phyloP scores from a whole-genome alignment of 1,139 yeast genomes.

The Komagataea norvegica region DNA sequence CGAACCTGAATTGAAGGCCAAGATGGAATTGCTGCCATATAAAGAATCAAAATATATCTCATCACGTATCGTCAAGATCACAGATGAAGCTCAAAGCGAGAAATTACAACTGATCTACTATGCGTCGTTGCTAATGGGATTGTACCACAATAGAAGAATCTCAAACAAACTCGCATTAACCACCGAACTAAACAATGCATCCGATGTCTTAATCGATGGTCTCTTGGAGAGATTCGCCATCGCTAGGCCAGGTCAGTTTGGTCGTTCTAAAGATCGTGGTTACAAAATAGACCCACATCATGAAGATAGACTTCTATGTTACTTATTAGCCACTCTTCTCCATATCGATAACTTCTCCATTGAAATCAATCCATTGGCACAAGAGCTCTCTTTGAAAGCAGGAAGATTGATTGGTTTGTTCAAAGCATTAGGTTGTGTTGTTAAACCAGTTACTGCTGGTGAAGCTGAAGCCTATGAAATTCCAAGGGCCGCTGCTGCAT shows the following conservation, averaged over 20 bases:
- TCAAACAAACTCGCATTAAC: slow-evolving; percentile 56
- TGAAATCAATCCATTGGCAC: slow-evolving; percentile 77
- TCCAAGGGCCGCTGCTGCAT: slow-evolving; percentile 56
- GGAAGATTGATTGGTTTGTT: slow-evolving; percentile 64
- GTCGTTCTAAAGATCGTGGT: slow-evolving; percentile 68
- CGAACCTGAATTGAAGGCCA: slow-evolving; percentile 45
- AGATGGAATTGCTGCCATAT: slow-evolving; percentile 59
- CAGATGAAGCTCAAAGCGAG: slow-evolving; percentile 44
- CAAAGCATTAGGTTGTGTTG: slow-evolving; percentile 76
- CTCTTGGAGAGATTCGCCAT: slow-evolving; percentile 67
- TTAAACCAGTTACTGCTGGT: slow-evolving; percentile 69
- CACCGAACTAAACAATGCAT: slow-evolving; percentile 60
- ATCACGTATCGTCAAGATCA: slow-evolving; percentile 40
- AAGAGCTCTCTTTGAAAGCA: slow-evolving; percentile 80
- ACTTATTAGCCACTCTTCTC: slow-evolving; percentile 64
- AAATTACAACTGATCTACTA: slow-evolving; percentile 71
- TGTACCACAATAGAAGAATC: slow-evolving; percentile 67
- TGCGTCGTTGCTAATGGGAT: slow-evolving; percentile 73
- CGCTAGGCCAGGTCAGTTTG: slow-evolving; percentile 58
- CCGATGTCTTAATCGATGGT: slow-evolving; percentile 71
- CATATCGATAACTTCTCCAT: slow-evolving; percentile 73
- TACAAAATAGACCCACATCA: slow-evolving; percentile 78
- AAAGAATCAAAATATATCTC: slow-evolving; percentile 50
- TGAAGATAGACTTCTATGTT: slow-evolving; percentile 83
- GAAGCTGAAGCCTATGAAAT: slow-evolving; percentile 86